phyloP scores from a whole-genome alignment of 1,284 basidiomycete genomes.

The Malassezia slooffiae region DNA sequence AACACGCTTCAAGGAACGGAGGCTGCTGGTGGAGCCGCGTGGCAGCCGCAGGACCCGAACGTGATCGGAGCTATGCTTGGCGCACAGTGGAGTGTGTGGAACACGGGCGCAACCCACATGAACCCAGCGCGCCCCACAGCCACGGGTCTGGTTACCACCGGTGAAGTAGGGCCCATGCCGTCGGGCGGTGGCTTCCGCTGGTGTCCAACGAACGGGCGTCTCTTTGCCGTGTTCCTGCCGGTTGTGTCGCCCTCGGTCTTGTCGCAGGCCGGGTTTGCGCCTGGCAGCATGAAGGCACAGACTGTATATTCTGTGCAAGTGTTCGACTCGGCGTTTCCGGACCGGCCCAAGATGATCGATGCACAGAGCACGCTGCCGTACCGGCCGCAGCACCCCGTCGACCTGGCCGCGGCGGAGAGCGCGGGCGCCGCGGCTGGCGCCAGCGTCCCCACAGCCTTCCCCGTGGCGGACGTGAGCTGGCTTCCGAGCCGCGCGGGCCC shows the following conservation, averaged over 20 bases:
- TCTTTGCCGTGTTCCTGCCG: conserved; percentile 4
- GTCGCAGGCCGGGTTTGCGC: background rate
- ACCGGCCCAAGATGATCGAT: conserved; percentile 3
- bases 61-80: conserved; percentile 10
- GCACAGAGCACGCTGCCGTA: conserved; percentile 3
- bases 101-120: background rate
- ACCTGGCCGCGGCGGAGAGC: conserved; percentile 1
- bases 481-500: conserved; percentile 4
- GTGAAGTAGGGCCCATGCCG: too few species aligned
- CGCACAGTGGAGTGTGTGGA: conserved; percentile 14
- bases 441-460: conserved; percentile 1
- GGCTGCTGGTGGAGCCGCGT: conserved; percentile 7
- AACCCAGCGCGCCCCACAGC: too few species aligned
- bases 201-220: conserved; percentile 9
- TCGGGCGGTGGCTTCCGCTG: conserved; percentile 3
- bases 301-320: conserved; percentile 10
- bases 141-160: too few species aligned
- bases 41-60: conserved; percentile 12
- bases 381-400: background rate
- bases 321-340: conserved; percentile 11
- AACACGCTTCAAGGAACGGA: conserved; percentile 1
- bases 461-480: conserved; percentile 6
- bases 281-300: too few species aligned
- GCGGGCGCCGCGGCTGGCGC: background rate
- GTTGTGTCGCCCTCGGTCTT: background rate